A percentile compares a stretch with the other conserved stretches of the same genome.
phyloP scores from a whole-genome alignment of 208 protist genomes.

The Tetramitus jugosus region DNA sequence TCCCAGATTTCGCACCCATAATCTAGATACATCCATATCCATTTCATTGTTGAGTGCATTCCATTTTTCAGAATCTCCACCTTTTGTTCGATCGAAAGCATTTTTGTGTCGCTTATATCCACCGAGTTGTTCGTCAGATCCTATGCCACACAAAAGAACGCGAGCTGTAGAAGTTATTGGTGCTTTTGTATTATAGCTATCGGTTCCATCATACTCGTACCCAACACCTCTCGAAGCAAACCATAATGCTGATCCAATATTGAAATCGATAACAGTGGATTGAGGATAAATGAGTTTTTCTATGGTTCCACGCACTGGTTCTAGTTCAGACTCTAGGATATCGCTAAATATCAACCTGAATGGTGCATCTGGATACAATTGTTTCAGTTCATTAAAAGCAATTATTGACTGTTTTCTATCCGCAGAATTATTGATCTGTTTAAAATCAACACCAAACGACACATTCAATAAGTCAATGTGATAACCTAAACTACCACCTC shows the following conservation, averaged over 20 bases:
- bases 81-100: constrained; percentile 53
- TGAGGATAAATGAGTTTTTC: constrained; percentile 57
- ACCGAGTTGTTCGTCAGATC: constrained; percentile 87
- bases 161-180: not conserved
- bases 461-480: constrained; percentile 88
- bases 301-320: not conserved
- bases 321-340: constrained; percentile 46
- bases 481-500: constrained; percentile 26
- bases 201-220: not conserved
- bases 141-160: constrained; percentile 40
- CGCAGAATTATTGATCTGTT: constrained; percentile 48
- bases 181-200: not conserved
- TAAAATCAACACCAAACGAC: constrained; percentile 65
- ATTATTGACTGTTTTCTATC: constrained; percentile 65
- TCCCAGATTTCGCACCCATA: constrained; percentile 86
- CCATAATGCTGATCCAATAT: constrained; percentile 87
- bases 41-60: constrained; percentile 59
- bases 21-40: constrained; percentile 65
- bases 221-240: constrained; percentile 61
- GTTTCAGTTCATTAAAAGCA: constrained; percentile 63
- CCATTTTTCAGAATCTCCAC: constrained; percentile 49
- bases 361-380: constrained; percentile 52
- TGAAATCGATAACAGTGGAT: constrained; percentile 84
- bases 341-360: constrained; percentile 78
- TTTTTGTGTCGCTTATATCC: constrained; percentile 85